Percentiles rank a stretch among this genome's conserved stretches.
Evolutionary conservation across 2,329 filamentous ascomycete genomes (phyloP).

Genomic region (Chaetomiaceae sp.): DNA sequence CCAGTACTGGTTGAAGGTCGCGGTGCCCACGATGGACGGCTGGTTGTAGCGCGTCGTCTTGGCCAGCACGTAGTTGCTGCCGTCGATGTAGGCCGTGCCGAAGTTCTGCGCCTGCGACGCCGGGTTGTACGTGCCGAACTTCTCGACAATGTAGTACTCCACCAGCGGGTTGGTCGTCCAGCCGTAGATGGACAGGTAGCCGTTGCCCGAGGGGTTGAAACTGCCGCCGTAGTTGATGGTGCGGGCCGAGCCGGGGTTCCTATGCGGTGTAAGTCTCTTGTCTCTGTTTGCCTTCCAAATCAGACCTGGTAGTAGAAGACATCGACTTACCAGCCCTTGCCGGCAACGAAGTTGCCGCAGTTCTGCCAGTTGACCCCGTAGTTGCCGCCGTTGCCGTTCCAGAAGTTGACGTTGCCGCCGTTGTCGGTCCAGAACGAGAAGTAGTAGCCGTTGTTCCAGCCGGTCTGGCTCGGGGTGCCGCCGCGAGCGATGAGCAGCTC

Average conservation of each 20-base stretch:
- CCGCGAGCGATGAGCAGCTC: constrained; percentile 12
- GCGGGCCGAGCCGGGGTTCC: constrained; percentile 36
- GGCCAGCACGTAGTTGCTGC: constrained; percentile 25
- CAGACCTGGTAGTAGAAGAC: too few relatives aligned
- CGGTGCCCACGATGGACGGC: constrained; percentile 39
- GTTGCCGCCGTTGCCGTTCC: constrained; percentile 42
- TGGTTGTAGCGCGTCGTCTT: constrained; percentile 30
- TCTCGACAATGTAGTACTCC: constrained; percentile 31
- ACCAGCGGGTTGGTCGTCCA: constrained; percentile 27
- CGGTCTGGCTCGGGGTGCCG: constrained; percentile 32
- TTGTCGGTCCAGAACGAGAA: constrained; percentile 56
- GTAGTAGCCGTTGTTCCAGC: constrained; percentile 51
- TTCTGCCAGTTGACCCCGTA: constrained; percentile 45
- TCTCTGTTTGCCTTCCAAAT: too few relatives aligned
- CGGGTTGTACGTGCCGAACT: constrained; percentile 36
- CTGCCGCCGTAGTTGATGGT: constrained; percentile 42
- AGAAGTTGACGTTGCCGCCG: constrained; percentile 44
- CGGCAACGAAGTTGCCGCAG: constrained; percentile 42
- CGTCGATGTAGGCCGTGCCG: constrained; percentile 28
- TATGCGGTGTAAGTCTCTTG: too few relatives aligned
- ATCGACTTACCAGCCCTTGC: constrained; percentile 44
- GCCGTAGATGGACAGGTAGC: constrained; percentile 37
- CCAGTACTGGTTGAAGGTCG: constrained; percentile 45
- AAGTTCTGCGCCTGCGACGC: constrained; percentile 14
- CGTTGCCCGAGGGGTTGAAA: constrained; percentile 41